A percentile compares a stretch with the other conserved stretches of the same genome.
Evolutionary conservation across 768 basidiomycete species (phyloP).

Genomic region (Neoboletus magnificus): DNA sequence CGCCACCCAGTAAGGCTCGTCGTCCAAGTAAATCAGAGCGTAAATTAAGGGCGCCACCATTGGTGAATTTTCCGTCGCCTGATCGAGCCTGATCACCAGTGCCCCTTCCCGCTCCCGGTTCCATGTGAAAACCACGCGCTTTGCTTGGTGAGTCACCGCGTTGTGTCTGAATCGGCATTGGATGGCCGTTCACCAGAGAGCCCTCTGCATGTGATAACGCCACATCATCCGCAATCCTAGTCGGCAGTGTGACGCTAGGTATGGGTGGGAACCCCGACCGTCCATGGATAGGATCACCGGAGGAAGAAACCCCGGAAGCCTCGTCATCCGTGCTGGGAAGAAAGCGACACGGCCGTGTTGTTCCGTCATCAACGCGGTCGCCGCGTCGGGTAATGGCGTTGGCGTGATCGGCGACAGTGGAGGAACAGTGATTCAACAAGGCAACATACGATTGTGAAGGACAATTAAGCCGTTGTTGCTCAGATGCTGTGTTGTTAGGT

Average conservation of each 20-base stretch:
- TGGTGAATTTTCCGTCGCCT: neutral
- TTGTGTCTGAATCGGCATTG: neutral
- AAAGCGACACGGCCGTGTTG: neutral
- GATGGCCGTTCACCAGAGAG: neutral
- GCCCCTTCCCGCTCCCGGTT: neutral
- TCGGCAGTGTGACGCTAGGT: neutral
- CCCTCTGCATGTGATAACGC: neutral
- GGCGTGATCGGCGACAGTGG: neutral
- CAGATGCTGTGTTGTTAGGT: neutral
- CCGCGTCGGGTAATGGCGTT: neutral
- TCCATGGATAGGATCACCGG: neutral
- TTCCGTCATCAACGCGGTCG: neutral
- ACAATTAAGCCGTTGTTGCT: neutral
- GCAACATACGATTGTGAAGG: neutral
- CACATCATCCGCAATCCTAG: neutral
- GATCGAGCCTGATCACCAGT: neutral
- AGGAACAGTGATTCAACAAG: neutral
- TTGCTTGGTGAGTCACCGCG: neutral
- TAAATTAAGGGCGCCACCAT: neutral
- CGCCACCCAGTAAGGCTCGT: neutral
- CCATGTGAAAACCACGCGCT: too few species aligned
- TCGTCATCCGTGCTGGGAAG: neutral
- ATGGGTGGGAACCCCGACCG: neutral
- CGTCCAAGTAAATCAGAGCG: too few species aligned
- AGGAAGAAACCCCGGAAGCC: neutral